Base-by-base conservation (phyloP, 2,329 filamentous ascomycete species). In the Stagonosporopsis tanaceti region DNA sequence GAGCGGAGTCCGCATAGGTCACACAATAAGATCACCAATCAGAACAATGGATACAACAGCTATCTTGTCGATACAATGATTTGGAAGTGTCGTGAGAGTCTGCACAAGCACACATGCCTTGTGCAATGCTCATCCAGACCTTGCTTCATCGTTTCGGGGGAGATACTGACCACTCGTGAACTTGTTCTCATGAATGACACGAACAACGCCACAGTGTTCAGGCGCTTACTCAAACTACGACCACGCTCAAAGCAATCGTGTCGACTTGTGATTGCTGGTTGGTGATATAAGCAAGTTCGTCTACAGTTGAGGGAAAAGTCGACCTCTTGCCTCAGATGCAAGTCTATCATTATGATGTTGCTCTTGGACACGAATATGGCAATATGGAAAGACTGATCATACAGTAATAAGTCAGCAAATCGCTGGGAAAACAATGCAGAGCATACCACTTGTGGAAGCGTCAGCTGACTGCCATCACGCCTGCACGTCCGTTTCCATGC, bases 1-100 rank as follows among this genome's bases (percentile, higher is more conserved):
- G 39, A 57, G 48, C 27, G 27, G 30, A 34, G 48, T 44, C 24
- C 20, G 15, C 28, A 14, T 14, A 12, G 25, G 39, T 53, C 38
- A 53, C 39, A 52, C 53, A 17, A 32, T 32, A 14, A 28, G 34
- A n/a, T 28, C 32, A 41, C 39, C 28, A 24, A 30, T n/a, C 14
- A 38, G 15, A 12, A 51, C 14, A 15, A 50, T 22, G 41, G 40
- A 56, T 50, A 47, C 47, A 47, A 56, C 40, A 46, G 40, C 27
- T 8, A 28, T 22, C 27, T 27, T 47, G n/a, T 34, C 53, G 35
- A 50, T 40, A 17, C 40, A 22, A 22, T 50, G 20, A 50, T 50
- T 50, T 47, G 41, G 47, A 56, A 56, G 53, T 41, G 14, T 22
- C 6, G 22, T 22, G 25, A 37, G 39, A 25, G 27, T 20, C 22